A percentile compares a stretch with the other conserved stretches of the same genome.
Conservation (phyloP, 768 basidiomycete species). For the Chlorophyllum brunneum region DNA sequence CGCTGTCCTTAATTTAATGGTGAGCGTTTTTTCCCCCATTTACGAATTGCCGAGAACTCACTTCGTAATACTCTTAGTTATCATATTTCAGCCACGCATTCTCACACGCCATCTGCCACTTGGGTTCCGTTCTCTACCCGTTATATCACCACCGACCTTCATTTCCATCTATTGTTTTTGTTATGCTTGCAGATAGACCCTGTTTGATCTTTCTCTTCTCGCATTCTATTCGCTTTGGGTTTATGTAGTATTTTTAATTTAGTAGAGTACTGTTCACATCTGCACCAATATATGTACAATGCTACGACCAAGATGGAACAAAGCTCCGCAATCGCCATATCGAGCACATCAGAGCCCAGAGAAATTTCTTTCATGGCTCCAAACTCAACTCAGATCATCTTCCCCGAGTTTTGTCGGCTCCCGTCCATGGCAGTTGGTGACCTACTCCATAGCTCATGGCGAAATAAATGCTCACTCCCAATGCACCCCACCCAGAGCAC, state of each 20-base stretch:
- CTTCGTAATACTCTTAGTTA: background rate
- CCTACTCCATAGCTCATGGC: too few species aligned
- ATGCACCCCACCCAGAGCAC: too few species aligned
- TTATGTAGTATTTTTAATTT: conserved; percentile 1
- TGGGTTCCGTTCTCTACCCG: background rate
- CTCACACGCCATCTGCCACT: background rate
- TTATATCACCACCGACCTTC: conserved; percentile 6
- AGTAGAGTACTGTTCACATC: background rate
- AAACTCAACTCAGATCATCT: background rate
- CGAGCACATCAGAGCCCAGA: too few species aligned
- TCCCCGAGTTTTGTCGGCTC: too few species aligned
- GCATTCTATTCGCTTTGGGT: conserved; percentile 9
- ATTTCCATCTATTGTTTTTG: background rate
- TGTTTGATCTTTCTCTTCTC: conserved; percentile 2
- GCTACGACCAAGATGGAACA: background rate
- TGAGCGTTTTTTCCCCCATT: background rate
- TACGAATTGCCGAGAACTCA: background rate
- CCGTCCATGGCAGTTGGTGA: too few species aligned
- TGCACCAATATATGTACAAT: background rate
- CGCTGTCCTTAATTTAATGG: conserved; percentile 7
- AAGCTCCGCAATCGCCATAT: background rate
- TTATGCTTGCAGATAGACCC: background rate
- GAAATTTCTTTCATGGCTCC: too few species aligned
- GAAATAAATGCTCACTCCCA: too few species aligned
- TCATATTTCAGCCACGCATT: background rate